These are phyloP conservation scores for Pseudogymnoascus sp. DNA, from an alignment of 2,329 filamentous ascomycete species.

Conservation along the genomic window DNA sequence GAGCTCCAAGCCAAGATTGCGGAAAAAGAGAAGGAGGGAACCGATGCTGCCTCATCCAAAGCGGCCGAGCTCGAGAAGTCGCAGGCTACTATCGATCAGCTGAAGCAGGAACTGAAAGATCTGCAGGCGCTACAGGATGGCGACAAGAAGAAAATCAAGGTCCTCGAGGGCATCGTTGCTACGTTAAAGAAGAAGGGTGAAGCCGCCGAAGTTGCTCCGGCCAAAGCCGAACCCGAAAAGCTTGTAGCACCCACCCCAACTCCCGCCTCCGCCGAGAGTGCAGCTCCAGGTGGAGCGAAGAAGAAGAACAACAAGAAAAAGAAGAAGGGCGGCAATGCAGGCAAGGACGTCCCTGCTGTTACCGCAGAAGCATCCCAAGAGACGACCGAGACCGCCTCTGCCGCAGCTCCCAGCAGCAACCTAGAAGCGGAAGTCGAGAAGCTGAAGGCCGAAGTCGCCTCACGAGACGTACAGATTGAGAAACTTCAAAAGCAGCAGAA, in stretches of 20 bases:
- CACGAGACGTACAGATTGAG: conserved; percentile 57
- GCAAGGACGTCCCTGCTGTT: conserved; percentile 16
- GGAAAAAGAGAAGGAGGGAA: conserved; percentile 6
- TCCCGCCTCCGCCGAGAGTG: conserved; percentile 10
- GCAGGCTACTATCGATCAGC: conserved; percentile 18
- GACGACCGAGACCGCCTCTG: conserved; percentile 15
- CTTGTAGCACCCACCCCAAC: conserved; percentile 26
- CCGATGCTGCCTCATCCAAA: conserved; percentile 7
- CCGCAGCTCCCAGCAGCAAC: conserved; percentile 10
- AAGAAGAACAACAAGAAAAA: conserved; percentile 91
- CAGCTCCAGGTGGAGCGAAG: conserved; percentile 28
- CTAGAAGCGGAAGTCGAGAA: conserved; percentile 22
- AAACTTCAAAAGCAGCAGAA: conserved; percentile 60
- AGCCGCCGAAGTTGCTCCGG: conserved; percentile 31
- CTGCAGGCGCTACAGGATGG: conserved; percentile 3
- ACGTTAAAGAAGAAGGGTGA: conserved; percentile 34
- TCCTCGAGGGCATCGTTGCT: conserved; percentile 24
- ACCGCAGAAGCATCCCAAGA: conserved; percentile 30
- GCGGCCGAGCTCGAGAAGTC: conserved; percentile 15
- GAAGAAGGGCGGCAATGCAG: conserved; percentile 50
- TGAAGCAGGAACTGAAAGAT: conserved; percentile 21
- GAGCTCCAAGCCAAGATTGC: conserved; percentile 1
- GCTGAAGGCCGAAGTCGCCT: conserved; percentile 22
- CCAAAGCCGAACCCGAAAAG: conserved; percentile 35
- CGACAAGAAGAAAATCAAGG: conserved; percentile 13